Evolutionary conservation across 1,284 basidiomycete species (phyloP), one percentile per base, ranked within the genome.

Genomic region (Laetiporus sulphureus): DNA sequence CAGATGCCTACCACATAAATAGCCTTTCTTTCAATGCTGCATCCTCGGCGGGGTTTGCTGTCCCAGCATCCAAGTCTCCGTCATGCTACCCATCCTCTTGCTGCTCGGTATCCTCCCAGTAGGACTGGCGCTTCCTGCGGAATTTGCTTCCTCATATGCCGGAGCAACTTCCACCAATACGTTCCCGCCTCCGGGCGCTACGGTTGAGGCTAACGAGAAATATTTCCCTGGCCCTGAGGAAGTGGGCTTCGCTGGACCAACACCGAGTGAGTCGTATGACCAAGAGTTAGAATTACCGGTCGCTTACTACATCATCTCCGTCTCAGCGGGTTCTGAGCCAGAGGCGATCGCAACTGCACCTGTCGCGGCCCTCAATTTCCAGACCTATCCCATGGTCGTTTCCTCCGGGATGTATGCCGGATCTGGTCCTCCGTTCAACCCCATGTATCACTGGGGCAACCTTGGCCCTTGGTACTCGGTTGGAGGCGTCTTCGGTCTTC

Each of bases 381-480:
- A 55, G 36, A 45, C 51, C 18, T 56, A 54, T 15, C 57, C 58
- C 4, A 41, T 60, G 20, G 36, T 57, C 19, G 45, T 48, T 30
- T 55, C 52, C 3, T 42, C 38, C 3, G 33, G 36, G 10, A 40
- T 51, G 27, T 36, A 37, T 3, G 34, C 42, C 6, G 33, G 46
- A 11, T 25, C 45, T 16, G 47, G 42, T 20, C 42, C 45, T 6
- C 24, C 53, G 7, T 61, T 62, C 48, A 46, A 60, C 40, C 42
- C 53, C 5, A 40, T 55, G 12, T 53, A 49, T 35, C 61, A 69
- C 48, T 72, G 73, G 65, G 80, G 76, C 13, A 78, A 75, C 52
- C 68, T 83, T n/a, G 62, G 72, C 0, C 79, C 79, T 2, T 75
- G 72, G 68, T 72, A 72, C 52, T 78, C 75, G 4, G 69, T 79